Evolutionary conservation across 805 yeast species (phyloP), one percentile per base, ranked within the genome.

Genomic region (Lipomyces mesembrius): DNA sequence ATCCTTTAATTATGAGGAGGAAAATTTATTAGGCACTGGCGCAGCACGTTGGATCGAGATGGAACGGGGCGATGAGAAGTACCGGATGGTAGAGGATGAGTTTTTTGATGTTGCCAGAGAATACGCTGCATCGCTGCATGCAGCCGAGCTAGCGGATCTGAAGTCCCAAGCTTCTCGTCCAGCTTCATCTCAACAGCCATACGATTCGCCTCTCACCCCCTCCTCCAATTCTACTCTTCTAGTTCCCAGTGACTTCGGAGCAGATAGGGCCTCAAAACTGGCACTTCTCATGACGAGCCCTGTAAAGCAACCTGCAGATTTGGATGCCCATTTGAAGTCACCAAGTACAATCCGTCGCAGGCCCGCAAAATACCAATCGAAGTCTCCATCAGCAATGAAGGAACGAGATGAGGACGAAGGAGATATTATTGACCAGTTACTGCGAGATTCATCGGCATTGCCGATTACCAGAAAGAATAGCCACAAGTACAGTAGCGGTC

Each of bases 71-170:
- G 70, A 68, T 51, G 51, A 60, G 25, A n/a, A 11, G 6, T 67
- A 63, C 32, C 59, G 71, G 14, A 63, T 68, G 67, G 70, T 67
- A 4, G 70, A 68, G 46, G 67, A 68, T 25, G 70, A 68, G 59
- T 59, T 68, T 37, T 37, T 60, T 14, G 71, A 68, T 29, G 57
- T 61, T 17, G 63, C 66, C 3, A 37, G 52, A n/a, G 57, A 60
- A 32, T 60, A 34, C 34, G 60, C 68, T 9, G 63, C 60, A 14
- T 22, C 60, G 4, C 52, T 59, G 11, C 68, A 68, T 32, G 67
- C 52, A 5, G 59, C 53, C 22, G 66, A 63, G 37, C 20, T 60
- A 17, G 49, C 32, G 14, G 20, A 34, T 2, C 51, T 57, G 20
- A 57, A 22, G 9, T 52, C 55, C 6, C 55, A 25, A 52, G 55